Conservation (phyloP, 805 yeast species). For the Hanseniaspora taiwanica region DNA sequence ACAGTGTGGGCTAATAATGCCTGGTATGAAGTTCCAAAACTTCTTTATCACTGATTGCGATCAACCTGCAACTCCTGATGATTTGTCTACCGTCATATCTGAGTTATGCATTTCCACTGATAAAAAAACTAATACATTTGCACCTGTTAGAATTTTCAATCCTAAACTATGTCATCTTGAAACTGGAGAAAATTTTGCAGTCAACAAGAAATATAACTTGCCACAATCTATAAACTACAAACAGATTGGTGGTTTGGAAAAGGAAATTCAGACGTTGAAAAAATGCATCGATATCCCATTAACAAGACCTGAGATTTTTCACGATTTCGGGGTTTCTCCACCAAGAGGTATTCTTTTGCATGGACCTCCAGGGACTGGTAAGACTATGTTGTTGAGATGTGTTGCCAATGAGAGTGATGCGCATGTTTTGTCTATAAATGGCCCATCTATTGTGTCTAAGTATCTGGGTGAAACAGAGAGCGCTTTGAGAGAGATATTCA, state of each 20-base stretch:
- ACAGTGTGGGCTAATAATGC: conserved; percentile 48
- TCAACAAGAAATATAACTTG: conserved; percentile 29
- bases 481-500: conserved; percentile 65
- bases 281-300: conserved; percentile 71
- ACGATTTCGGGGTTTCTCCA: conserved; percentile 79
- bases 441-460: conserved; percentile 85
- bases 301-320: conserved; percentile 59
- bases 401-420: conserved; percentile 70
- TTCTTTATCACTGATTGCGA: conserved; percentile 15
- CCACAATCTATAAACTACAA: conserved; percentile 34
- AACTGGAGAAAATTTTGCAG: conserved; percentile 8
- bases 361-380: conserved; percentile 98
- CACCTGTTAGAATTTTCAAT: conserved; percentile 35
- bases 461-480: conserved; percentile 91
- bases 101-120: conserved; percentile 23
- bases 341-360: conserved; percentile 88
- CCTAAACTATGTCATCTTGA: conserved; percentile 13
- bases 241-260: conserved; percentile 64
- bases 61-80: conserved; percentile 21
- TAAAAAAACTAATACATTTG: conserved; percentile 15
- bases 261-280: conserved; percentile 47
- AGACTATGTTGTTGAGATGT: conserved; percentile 74
- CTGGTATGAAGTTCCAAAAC: conserved; percentile 33
- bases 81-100: conserved; percentile 12
- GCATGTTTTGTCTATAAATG: conserved; percentile 75